Evolutionary conservation across 768 basidiomycete genomes (phyloP).

Genomic region (Rhodotorula sphaerocarpa): DNA sequence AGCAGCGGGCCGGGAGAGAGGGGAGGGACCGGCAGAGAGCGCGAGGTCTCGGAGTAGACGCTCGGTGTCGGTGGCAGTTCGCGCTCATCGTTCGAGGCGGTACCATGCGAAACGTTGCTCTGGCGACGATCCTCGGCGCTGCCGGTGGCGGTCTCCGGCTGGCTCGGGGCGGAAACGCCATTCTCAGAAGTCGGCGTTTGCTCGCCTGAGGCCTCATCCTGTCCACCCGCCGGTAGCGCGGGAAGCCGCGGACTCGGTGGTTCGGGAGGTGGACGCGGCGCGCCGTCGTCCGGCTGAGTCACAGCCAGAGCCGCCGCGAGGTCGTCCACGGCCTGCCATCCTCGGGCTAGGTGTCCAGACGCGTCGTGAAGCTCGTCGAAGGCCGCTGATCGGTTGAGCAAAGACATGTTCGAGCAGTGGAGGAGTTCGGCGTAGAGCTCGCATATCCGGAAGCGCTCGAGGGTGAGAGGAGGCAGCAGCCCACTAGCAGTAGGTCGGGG

Average conservation of each 20-base stretch:
- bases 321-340: constrained; percentile 67
- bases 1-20: constrained; percentile 60
- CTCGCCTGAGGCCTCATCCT: neutral
- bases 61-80: constrained; percentile 17
- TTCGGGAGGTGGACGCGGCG: neutral
- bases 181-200: neutral
- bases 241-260: too few relatives aligned
- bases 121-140: neutral
- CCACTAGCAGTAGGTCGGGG: constrained; percentile 68
- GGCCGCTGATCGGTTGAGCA: constrained; percentile 73
- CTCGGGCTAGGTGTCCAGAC: constrained; percentile 76
- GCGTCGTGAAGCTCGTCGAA: constrained; percentile 60
- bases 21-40: constrained; percentile 3
- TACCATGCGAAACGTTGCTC: constrained; percentile 2
- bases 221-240: too few relatives aligned
- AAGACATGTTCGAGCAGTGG: constrained; percentile 96
- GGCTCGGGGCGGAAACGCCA: constrained; percentile 20
- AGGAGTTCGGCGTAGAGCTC: constrained; percentile 93
- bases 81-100: neutral
- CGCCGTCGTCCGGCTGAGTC: constrained; percentile 1
- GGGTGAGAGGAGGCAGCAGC: constrained; percentile 67
- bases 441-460: constrained; percentile 90
- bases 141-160: constrained; percentile 2
- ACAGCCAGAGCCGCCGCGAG: constrained; percentile 70
- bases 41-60: constrained; percentile 22